Percentiles rank a stretch among this genome's conserved stretches.
These are phyloP conservation scores for Fraxinus xanthoxyloides DNA, from an alignment of 305 asterid genomes.

Conservation along the genomic window DNA sequence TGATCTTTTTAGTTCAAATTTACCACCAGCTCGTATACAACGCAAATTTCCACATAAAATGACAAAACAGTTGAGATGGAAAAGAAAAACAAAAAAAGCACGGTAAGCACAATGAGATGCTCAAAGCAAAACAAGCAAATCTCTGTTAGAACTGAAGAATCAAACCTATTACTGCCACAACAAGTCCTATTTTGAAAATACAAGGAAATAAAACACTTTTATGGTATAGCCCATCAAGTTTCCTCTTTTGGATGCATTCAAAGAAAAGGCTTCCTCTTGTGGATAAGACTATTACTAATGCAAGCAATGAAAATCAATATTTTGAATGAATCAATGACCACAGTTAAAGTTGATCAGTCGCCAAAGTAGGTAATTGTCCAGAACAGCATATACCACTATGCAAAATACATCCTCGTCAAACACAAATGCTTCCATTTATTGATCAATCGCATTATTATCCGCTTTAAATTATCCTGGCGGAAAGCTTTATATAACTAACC, in stretches of 20 bases:
- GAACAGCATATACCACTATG: not conserved
- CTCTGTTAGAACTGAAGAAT: not conserved
- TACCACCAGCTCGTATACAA: not conserved
- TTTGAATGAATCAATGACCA: not conserved
- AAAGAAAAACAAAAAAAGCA: not conserved
- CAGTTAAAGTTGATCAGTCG: not conserved
- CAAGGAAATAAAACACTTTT: not conserved
- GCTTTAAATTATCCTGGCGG: not conserved
- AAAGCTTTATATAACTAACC: constrained; percentile 43
- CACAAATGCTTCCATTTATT: not conserved
- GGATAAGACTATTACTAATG: not conserved
- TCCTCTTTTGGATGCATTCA: not conserved
- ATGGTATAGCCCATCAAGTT: not conserved
- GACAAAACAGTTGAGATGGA: not conserved
- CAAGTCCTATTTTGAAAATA: not conserved
- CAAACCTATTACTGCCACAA: not conserved
- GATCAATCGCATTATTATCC: not conserved
- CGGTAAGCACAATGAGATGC: not conserved
- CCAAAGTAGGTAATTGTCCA: not conserved
- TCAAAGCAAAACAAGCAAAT: not conserved
- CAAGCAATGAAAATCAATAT: not conserved
- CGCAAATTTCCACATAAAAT: not conserved
- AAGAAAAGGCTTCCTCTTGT: not conserved
- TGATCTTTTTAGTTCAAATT: constrained; percentile 7
- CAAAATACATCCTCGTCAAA: not conserved